Evolutionary conservation across 495 filamentous ascomycete genomes (phyloP), one percentile per base, ranked within the genome.

Genomic region (Copromyces sp.): DNA sequence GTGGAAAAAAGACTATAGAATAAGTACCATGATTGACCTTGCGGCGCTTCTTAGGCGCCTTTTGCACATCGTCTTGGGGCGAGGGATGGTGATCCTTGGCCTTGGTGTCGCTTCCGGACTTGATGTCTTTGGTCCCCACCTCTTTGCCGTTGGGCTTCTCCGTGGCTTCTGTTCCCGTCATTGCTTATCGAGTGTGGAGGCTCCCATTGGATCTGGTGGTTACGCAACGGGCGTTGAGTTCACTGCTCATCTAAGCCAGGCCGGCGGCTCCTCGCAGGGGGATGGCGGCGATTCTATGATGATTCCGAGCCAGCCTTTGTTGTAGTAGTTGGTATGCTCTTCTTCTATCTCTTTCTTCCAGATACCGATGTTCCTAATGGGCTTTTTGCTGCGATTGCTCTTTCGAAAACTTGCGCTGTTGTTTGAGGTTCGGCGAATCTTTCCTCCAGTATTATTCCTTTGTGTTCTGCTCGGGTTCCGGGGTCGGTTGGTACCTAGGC

Each of bases 21-120:
- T 61, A 65, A 90, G 87, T 89, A 97, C 95, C 95, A 88, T 99
- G 96, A 89, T 98, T 98, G 78, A 99, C 95, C 87, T 99, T 99
- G 84, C 94, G 92, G 84, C 96, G 89, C 89, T 97, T 99, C 87
- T 95, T 97, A 29, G 92, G 90, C 78, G 90, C 93, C 83, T 84
- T 86, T 79, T 80, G 82, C 78, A 79, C 74, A 78, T 82, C 82
- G 74, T 84, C 83, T 72, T 79, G 76, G 74, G 78, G 73, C 68
- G 81, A 77, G 75, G 81, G 77, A 80, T 81, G 80, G 82, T 82
- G 79, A 82, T 83, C 77, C 77, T 82, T 81, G 77, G 81, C 73
- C 77, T 79, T 82, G 79, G 79, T 78, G 78, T 83, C 81, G 79
- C 74, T 80, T 77, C 82, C 83, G 80, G 84, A 80, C 82, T 79